Conservation (phyloP, 371 early-diverging fungal species). For the Nematocida ausubeli region DNA sequence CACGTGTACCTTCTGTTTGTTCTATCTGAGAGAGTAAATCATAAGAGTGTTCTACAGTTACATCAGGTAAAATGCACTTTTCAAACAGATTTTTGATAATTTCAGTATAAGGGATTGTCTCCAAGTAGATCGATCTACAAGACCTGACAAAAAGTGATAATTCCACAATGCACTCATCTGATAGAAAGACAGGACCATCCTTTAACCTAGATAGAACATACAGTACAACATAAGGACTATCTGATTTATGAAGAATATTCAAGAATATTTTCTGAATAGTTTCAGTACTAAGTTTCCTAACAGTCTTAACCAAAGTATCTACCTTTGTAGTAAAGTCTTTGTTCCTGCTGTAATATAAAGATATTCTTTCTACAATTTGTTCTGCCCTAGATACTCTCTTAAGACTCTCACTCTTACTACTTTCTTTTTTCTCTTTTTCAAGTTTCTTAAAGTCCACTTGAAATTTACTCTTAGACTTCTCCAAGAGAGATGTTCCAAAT, state of each 20-base stretch:
- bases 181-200: conserved; percentile 8
- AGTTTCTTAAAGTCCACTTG: conserved; percentile 1
- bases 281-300: background rate
- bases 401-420: background rate
- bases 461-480: conserved; percentile 12
- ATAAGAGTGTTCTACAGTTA: conserved; percentile 25
- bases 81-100: conserved; percentile 22
- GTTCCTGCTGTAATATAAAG: conserved; percentile 28
- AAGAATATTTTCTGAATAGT: conserved; percentile 35
- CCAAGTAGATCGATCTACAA: conserved; percentile 14
- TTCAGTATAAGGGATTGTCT: conserved; percentile 13
- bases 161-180: conserved; percentile 24
- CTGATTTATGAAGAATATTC: conserved; percentile 10
- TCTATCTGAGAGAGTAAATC: conserved; percentile 17
- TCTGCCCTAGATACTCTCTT: conserved; percentile 28
- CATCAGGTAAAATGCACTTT: conserved; percentile 12
- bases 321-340: conserved; percentile 11
- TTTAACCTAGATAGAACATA: conserved; percentile 2
- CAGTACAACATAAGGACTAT: conserved; percentile 26
- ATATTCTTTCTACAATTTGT: conserved; percentile 12
- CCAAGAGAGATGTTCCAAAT: background rate
- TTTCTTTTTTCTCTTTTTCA: background rate
- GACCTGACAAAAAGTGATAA: conserved; percentile 16
- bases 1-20: background rate
- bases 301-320: background rate